Evolutionary conservation across 208 protist genomes (phyloP), one percentile per base, ranked within the genome.

Genomic region (Crithidia fasciculata): DNA sequence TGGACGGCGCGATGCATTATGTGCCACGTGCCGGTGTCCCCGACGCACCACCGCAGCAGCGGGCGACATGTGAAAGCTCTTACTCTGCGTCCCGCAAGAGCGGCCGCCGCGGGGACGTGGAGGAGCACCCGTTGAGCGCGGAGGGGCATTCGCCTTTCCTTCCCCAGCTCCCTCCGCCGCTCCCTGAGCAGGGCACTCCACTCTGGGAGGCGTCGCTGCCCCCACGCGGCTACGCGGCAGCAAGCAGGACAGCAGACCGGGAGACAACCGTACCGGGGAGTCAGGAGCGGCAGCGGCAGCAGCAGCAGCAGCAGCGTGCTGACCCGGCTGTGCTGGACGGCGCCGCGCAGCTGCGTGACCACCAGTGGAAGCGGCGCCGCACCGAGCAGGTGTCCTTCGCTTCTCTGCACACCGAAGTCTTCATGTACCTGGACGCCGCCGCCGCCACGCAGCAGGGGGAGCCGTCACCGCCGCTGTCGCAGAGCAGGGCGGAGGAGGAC

Each of bases 341-440:
- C 28, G 28, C 65, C 13, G 49, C 18, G 8, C 39, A 16, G 50
- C 37, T 39, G 52, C 60, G 41, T 13, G 41, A 39, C 8, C 41
- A 63, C 15, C 65, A 49, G 15, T 40, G 52, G 28, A 84, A 80
- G 74, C 47, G 70, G 43, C 78, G 74, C 36, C 82, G 82, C 8
- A 60, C 73, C 36, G 82, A 87, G 63, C 64, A 66, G 57, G 45
- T 74, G 55, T 62, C 57, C 56, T 73, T 80, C 67, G 60, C 45
- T 2, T 60, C 75, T 8, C 45, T 84, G 0, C 65, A 66, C 56
- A 79, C 81, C 39, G 82, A 87, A 54, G 72, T 87, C 53, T 74
- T 70, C 68, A 79, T 84, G 78, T 87, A 84, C 66, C 70, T 87
- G 12, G 79, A 87, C 53, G 49, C 74, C 2, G 64, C 76, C 44